Evolutionary conservation across 2,329 filamentous ascomycete species (phyloP).

Genomic region (Penicillium rolfsii): DNA sequence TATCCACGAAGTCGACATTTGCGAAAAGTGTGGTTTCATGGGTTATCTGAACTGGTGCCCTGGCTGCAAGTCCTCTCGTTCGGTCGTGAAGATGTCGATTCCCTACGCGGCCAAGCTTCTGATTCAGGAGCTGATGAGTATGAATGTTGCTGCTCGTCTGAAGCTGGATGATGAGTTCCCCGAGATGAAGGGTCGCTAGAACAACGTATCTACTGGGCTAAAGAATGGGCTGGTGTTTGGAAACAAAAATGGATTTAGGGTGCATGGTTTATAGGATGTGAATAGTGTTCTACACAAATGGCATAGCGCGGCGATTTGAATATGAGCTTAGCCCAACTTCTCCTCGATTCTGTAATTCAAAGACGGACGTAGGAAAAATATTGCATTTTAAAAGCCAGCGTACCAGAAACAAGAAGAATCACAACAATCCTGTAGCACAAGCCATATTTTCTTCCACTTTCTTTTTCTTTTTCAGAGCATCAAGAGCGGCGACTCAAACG

Average conservation of each 20-base stretch:
- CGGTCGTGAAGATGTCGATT: conserved; percentile 91
- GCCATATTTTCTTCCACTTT: background rate
- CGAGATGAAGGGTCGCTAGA: conserved; percentile 43
- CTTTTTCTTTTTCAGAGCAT: conserved; percentile 19
- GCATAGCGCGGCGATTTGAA: conserved; percentile 35
- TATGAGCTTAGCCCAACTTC: background rate
- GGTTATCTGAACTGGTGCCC: conserved; percentile 95
- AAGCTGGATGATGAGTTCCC: conserved; percentile 95
- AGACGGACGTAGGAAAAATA: background rate
- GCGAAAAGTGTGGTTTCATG: conserved; percentile 91
- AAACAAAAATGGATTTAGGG: background rate
- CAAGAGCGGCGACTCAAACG: conserved; percentile 35
- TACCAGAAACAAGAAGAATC: background rate
- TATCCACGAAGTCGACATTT: conserved; percentile 88
- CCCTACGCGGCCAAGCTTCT: conserved; percentile 96
- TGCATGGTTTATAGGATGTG: conserved; percentile 15
- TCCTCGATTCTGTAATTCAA: background rate
- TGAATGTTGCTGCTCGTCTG: conserved; percentile 95
- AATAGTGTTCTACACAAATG: conserved; percentile 27
- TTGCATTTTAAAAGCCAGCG: background rate
- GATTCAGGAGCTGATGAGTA: conserved; percentile 93
- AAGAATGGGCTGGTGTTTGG: conserved; percentile 16
- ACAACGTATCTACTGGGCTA: background rate
- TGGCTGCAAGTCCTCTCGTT: conserved; percentile 81
- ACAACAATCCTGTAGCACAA: background rate